These are phyloP conservation scores for Yamadazyma membranifaciens DNA, from an alignment of 1,139 yeast species.

Conservation along the genomic window DNA sequence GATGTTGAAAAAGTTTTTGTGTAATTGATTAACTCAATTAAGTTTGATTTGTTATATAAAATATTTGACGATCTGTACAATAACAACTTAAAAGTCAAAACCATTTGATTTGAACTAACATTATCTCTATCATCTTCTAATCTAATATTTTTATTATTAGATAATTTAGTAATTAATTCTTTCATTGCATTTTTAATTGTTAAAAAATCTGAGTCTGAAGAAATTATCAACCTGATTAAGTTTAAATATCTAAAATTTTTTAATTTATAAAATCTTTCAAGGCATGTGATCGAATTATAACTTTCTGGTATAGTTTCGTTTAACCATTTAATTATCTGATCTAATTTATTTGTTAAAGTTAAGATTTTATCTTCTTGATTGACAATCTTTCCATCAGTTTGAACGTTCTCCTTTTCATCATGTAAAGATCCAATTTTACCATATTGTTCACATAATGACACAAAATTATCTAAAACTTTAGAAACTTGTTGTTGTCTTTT, in stretches of 20 bases:
- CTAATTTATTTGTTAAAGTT: constrained; percentile 34
- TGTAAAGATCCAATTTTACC: constrained; percentile 27
- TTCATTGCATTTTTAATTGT: constrained; percentile 60
- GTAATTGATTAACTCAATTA: constrained; percentile 50
- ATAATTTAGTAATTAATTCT: constrained; percentile 56
- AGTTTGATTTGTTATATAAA: constrained; percentile 64
- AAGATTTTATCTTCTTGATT: background rate
- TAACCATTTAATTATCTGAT: constrained; percentile 66
- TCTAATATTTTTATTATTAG: constrained; percentile 49
- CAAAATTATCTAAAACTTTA: constrained; percentile 33
- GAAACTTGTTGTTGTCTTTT: constrained; percentile 66
- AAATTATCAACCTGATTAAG: constrained; percentile 52
- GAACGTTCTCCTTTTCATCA: constrained; percentile 34
- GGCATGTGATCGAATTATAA: constrained; percentile 43
- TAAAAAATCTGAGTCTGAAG: constrained; percentile 59
- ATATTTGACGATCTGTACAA: constrained; percentile 62
- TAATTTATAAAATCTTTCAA: constrained; percentile 51
- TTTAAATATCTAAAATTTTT: constrained; percentile 59
- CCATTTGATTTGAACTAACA: constrained; percentile 50
- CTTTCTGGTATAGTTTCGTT: constrained; percentile 56
- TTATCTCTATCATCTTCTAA: constrained; percentile 34
- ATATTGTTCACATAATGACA: constrained; percentile 34
- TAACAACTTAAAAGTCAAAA: constrained; percentile 51
- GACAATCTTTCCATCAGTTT: constrained; percentile 16
- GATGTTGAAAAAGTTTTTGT: constrained; percentile 33